These are phyloP conservation scores for Vanilla planifolia DNA, from an alignment of 106 monocot species.

Conservation along the genomic window DNA sequence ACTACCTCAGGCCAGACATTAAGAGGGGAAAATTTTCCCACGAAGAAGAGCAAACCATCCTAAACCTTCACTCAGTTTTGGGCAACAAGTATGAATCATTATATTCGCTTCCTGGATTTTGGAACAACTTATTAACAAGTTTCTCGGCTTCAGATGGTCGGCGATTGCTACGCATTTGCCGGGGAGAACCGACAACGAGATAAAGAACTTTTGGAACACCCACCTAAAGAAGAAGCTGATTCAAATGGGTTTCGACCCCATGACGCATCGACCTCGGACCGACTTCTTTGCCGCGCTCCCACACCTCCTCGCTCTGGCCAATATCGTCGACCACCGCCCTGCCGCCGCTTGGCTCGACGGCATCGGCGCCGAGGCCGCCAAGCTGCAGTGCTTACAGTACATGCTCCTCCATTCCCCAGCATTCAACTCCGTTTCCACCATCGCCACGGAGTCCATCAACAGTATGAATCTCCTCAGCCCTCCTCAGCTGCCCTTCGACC, in stretches of 20 bases:
- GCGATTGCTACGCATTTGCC: conserved; percentile 82
- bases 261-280: conserved; percentile 83
- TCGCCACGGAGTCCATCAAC: conserved; percentile 9
- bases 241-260: conserved; percentile 88
- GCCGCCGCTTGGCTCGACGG: conserved; percentile 33
- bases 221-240: conserved; percentile 90
- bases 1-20: conserved; percentile 62
- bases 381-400: conserved; percentile 63
- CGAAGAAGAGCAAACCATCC: conserved; percentile 55
- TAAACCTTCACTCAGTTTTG: conserved; percentile 49
- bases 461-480: not conserved
- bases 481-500: not conserved
- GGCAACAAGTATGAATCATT: conserved; percentile 45
- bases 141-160: conserved; percentile 52
- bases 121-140: not conserved
- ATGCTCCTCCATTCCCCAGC: conserved; percentile 33
- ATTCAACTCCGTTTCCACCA: not conserved
- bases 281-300: conserved; percentile 75
- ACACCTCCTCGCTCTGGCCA: conserved; percentile 65
- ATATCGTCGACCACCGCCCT: conserved; percentile 34
- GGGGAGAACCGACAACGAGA: conserved; percentile 87
- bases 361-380: conserved; percentile 44
- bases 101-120: not conserved
- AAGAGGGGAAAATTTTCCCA: conserved; percentile 62
- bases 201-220: conserved; percentile 97